phyloP scores from a whole-genome alignment of 1,139 yeast genomes.

The Debaryomycetaceae sp. region DNA sequence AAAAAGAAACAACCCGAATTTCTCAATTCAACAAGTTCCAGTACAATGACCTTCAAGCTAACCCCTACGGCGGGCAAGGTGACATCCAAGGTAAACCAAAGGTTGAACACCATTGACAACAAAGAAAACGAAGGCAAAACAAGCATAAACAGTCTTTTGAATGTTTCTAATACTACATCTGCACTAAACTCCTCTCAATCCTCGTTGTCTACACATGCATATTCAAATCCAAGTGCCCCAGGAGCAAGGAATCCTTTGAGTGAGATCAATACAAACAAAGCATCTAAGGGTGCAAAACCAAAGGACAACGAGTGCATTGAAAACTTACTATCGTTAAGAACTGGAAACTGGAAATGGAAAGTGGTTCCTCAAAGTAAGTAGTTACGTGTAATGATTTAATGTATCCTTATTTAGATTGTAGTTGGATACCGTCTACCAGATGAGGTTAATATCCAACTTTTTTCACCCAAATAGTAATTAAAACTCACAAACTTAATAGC shows the following conservation, averaged over 20 bases:
- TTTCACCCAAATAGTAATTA: not conserved
- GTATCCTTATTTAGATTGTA: not conserved
- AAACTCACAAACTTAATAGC: not conserved
- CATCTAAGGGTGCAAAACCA: conserved; percentile 10
- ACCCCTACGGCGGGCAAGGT: conserved; percentile 21
- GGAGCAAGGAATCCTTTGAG: conserved; percentile 27
- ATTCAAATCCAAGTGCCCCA: not conserved
- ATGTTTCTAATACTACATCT: conserved; percentile 12
- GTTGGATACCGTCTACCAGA: not conserved
- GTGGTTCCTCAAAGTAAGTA: not conserved
- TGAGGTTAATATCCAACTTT: not conserved
- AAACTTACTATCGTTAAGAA: conserved; percentile 41
- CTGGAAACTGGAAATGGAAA: conserved; percentile 33
- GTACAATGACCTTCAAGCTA: conserved; percentile 43
- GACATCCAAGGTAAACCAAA: conserved; percentile 12
- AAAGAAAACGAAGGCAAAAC: conserved; percentile 11
- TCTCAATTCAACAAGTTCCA: conserved; percentile 29
- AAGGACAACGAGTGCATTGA: conserved; percentile 35
- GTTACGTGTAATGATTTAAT: conserved; percentile 1
- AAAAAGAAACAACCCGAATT: conserved; percentile 38
- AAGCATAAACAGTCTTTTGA: conserved; percentile 16
- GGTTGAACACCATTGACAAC: conserved; percentile 12
- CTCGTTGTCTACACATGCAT: not conserved
- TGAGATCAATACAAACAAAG: conserved; percentile 18
- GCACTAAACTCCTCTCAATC: conserved; percentile 1